Evolutionary conservation across 1,284 basidiomycete species (phyloP).

Genomic region (Ustilago curta): DNA sequence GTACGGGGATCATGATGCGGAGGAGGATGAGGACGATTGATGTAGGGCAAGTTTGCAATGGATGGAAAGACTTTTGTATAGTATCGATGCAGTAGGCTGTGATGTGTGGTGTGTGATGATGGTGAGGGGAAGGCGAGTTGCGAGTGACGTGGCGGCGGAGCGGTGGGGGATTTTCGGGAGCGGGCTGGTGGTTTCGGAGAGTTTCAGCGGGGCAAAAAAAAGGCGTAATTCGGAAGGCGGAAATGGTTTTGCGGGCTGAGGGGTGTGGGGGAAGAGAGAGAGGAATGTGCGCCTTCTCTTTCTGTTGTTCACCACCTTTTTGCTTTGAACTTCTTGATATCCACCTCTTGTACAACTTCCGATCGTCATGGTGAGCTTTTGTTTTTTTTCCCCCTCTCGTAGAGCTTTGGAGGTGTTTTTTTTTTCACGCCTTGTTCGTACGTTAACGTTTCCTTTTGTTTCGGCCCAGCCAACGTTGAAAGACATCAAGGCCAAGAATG

Average conservation of each 20-base stretch:
- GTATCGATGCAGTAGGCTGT: no score
- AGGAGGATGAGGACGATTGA: conserved; percentile 20
- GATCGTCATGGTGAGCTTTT: no score
- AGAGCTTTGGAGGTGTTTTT: no score
- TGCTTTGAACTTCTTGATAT: no score
- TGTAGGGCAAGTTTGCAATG: not conserved
- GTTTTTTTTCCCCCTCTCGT: no score
- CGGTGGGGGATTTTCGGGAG: no score
- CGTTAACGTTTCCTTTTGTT: not conserved
- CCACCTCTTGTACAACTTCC: not conserved
- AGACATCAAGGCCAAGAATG: conserved; percentile 45
- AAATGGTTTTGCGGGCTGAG: no score
- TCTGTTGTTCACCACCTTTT: no score
- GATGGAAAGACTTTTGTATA: no score
- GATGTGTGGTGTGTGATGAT: conserved; percentile 6
- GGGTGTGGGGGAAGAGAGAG: conserved; percentile 3
- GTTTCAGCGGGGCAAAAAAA: conserved; percentile 3
- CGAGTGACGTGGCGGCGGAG: conserved; percentile 13
- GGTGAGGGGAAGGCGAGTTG: conserved; percentile 1
- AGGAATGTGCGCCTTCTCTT: not conserved
- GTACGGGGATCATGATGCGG: conserved; percentile 24
- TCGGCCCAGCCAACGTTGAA: conserved; percentile 22
- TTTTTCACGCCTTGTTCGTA: no score
- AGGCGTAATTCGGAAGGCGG: not conserved
- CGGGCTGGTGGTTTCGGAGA: conserved; percentile 9